phyloP scores from a whole-genome alignment of 2,329 filamentous ascomycete genomes.

The Paraconiothyrium brasiliense region DNA sequence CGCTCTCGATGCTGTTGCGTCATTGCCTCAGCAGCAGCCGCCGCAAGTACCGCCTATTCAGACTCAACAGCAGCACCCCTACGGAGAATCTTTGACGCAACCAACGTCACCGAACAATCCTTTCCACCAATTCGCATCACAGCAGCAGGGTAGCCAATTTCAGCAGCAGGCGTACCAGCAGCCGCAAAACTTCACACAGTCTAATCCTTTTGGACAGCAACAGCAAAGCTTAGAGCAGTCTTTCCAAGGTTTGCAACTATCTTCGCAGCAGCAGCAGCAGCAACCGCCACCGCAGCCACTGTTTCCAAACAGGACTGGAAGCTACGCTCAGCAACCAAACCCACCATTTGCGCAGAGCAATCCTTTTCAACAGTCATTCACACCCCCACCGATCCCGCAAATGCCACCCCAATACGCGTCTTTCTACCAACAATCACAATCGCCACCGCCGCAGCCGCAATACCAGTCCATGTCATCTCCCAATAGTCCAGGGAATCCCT shows the following conservation, averaged over 20 bases:
- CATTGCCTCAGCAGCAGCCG: conserved; percentile 37
- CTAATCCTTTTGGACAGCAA: conserved; percentile 36
- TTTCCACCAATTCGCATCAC: conserved; percentile 75
- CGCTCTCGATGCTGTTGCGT: conserved; percentile 48
- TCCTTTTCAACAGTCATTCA: conserved; percentile 53
- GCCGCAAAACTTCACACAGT: conserved; percentile 28
- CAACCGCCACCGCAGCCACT: conserved; percentile 55
- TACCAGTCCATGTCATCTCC: conserved; percentile 53
- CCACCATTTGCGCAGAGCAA: conserved; percentile 50
- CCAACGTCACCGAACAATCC: conserved; percentile 52
- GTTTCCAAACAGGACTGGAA: conserved; percentile 81
- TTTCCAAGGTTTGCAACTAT: conserved; percentile 79
- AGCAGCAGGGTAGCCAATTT: conserved; percentile 39
- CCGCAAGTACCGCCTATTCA: conserved; percentile 39
- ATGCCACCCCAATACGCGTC: conserved; percentile 50
- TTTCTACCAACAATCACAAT: conserved; percentile 32
- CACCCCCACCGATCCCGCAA: conserved; percentile 53
- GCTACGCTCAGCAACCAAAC: conserved; percentile 54
- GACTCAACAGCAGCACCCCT: conserved; percentile 42
- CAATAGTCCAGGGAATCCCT: conserved; percentile 52
- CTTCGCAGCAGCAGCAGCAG: conserved; percentile 28
- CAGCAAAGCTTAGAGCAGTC: conserved; percentile 67
- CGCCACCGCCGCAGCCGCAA: conserved; percentile 36
- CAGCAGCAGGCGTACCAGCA: conserved; percentile 34
- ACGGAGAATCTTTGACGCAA: conserved; percentile 34